phyloP scores from a whole-genome alignment of 805 yeast species.

The Clavispora phyllophila region DNA sequence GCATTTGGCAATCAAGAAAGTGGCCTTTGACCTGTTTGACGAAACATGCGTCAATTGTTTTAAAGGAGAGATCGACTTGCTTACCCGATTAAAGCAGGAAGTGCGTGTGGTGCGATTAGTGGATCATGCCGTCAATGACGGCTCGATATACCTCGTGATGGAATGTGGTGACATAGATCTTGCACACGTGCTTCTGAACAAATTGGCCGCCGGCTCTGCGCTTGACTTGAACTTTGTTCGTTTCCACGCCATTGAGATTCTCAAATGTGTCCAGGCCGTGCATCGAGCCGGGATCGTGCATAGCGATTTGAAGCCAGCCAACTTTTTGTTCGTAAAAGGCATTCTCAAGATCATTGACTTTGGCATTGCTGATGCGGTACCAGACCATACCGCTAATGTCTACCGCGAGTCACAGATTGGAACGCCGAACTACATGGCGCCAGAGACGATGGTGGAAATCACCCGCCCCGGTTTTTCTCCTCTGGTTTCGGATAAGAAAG shows the following conservation, averaged over 20 bases:
- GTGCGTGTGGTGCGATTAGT: conserved; percentile 73
- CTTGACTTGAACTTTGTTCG: conserved; percentile 74
- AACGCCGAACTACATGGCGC: conserved; percentile 97
- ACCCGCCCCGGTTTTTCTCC: conserved; percentile 17
- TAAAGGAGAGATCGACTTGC: conserved; percentile 82
- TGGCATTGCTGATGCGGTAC: conserved; percentile 92
- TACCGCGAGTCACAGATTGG: conserved; percentile 91
- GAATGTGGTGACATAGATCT: conserved; percentile 93
- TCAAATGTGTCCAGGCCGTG: conserved; percentile 82
- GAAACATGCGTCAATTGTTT: conserved; percentile 69
- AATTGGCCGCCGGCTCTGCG: conserved; percentile 36
- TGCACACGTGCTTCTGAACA: conserved; percentile 67
- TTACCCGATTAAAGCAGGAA: conserved; percentile 51
- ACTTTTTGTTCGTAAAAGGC: conserved; percentile 76
- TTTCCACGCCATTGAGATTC: conserved; percentile 71
- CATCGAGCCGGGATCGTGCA: conserved; percentile 83
- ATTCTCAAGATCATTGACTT: conserved; percentile 85
- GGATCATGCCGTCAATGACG: conserved; percentile 65
- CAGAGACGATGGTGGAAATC: conserved; percentile 78
- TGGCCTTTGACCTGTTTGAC: conserved; percentile 76
- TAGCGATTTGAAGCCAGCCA: conserved; percentile 67
- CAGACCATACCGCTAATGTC: conserved; percentile 85
- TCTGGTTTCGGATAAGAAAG: conserved; percentile 11
- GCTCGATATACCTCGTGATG: conserved; percentile 72
- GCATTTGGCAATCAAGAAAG: conserved; percentile 75